These are phyloP conservation scores for Cylindrodendrum hubeiense DNA, from an alignment of 2,329 filamentous ascomycete genomes.

Conservation along the genomic window DNA sequence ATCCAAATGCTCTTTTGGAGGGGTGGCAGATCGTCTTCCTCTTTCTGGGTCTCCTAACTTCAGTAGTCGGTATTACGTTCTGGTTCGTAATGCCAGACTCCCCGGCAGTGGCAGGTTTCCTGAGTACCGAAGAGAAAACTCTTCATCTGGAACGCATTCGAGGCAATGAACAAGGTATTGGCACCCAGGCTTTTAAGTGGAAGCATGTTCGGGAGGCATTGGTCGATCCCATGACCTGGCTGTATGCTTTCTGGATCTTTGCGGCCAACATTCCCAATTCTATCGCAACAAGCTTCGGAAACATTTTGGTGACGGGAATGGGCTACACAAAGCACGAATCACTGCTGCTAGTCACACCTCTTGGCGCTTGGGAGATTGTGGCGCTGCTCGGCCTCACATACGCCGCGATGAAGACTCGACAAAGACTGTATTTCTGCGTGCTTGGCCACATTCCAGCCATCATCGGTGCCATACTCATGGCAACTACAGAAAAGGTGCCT, in stretches of 20 bases:
- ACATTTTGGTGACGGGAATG: constrained; percentile 33
- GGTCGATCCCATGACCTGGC: constrained; percentile 34
- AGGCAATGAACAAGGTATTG: constrained; percentile 32
- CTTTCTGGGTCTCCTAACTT: constrained; percentile 27
- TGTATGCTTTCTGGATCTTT: constrained; percentile 38
- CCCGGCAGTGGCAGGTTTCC: constrained; percentile 21
- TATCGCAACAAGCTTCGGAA: constrained; percentile 33
- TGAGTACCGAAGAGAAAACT: constrained; percentile 21
- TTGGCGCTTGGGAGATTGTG: constrained; percentile 34
- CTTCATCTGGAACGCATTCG: constrained; percentile 29
- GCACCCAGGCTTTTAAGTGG: constrained; percentile 35
- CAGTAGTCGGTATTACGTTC: constrained; percentile 17
- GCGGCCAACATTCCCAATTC: constrained; percentile 38
- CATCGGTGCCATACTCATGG: constrained; percentile 36
- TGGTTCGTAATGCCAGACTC: constrained; percentile 35
- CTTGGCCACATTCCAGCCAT: constrained; percentile 32
- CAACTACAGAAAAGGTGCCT: constrained; percentile 37
- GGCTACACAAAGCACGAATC: constrained; percentile 28
- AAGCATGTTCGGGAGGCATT: constrained; percentile 32
- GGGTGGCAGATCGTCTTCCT: constrained; percentile 35
- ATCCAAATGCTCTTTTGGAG: constrained; percentile 17
- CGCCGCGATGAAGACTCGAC: constrained; percentile 28
- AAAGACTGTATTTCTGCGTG: constrained; percentile 30
- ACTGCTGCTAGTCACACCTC: constrained; percentile 29
- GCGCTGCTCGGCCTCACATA: constrained; percentile 30